phyloP scores from a whole-genome alignment of 352 stramenopile genomes.

The Pythium phragmiticola region DNA sequence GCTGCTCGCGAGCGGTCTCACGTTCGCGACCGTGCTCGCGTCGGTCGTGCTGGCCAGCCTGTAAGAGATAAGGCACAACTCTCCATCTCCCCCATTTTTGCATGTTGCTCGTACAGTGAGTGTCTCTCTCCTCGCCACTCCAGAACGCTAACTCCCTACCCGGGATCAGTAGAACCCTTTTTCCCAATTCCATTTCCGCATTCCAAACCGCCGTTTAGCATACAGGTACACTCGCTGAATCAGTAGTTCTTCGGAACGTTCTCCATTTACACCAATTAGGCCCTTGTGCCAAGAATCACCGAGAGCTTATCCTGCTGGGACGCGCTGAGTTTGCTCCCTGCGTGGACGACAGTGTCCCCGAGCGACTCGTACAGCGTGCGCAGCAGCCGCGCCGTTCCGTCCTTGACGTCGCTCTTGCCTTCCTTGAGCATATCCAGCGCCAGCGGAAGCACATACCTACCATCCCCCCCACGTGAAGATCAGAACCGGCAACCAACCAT shows the following conservation, averaged over 20 bases:
- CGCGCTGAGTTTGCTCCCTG: conserved; percentile 45
- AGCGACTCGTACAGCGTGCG: conserved; percentile 32
- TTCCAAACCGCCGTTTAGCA: not conserved
- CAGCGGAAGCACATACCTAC: conserved; percentile 68
- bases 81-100: not conserved
- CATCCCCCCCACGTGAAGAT: not conserved
- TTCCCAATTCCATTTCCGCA: not conserved
- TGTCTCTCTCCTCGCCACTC: not conserved
- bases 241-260: too few species aligned
- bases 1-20: conserved; percentile 6
- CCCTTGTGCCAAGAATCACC: conserved; percentile 34
- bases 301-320: conserved; percentile 57
- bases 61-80: conserved; percentile 1
- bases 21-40: conserved; percentile 13
- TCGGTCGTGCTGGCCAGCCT: conserved; percentile 17
- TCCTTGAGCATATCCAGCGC: conserved; percentile 72
- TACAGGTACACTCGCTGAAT: too few species aligned
- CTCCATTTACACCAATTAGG: not conserved
- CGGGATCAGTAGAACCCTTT: too few species aligned
- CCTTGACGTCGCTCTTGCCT: conserved; percentile 68
- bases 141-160: too few species aligned
- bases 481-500: too few species aligned
- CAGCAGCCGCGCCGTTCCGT: conserved; percentile 52
- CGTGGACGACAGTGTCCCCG: conserved; percentile 24
- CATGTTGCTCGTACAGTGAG: conserved; percentile 11